A percentile compares a stretch with the other conserved stretches of the same genome.
phyloP scores from a whole-genome alignment of 2,329 filamentous ascomycete genomes.

The Volutella citrinella region DNA sequence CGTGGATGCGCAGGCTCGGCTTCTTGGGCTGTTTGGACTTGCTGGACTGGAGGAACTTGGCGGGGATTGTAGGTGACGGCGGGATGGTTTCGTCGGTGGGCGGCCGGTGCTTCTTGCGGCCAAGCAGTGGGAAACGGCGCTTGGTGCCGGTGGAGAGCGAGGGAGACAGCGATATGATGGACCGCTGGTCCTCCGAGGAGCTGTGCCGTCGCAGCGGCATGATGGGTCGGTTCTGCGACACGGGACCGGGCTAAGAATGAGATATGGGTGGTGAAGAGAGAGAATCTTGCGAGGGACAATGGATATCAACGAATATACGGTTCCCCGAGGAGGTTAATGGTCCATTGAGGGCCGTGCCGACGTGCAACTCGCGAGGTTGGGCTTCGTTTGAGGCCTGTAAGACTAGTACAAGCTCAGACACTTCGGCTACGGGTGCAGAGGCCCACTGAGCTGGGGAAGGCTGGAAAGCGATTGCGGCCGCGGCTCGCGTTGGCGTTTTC shows the following conservation, averaged over 20 bases:
- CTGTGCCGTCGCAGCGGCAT: slow-evolving; percentile 26
- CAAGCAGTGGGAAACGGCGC: slow-evolving; percentile 29
- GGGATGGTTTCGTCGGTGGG: slow-evolving; percentile 18
- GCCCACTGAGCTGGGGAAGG: too few species aligned
- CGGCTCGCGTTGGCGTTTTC: too few species aligned
- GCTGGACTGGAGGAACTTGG: slow-evolving; percentile 1
- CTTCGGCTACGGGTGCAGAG: too few species aligned
- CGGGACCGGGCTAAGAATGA: too few species aligned
- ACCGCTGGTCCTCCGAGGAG: slow-evolving; percentile 22
- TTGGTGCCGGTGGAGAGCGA: slow-evolving; percentile 24
- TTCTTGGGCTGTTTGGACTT: slow-evolving; percentile 16
- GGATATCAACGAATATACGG: too few species aligned
- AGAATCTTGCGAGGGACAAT: too few species aligned
- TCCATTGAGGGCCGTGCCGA: too few species aligned
- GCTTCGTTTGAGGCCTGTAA: too few species aligned
- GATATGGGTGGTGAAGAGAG: slow-evolving; percentile 13
- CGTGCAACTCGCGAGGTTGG: too few species aligned
- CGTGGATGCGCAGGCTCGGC: slow-evolving; percentile 37
- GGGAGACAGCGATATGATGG: slow-evolving; percentile 18
- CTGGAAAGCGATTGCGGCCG: too few species aligned
- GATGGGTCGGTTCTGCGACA: slow-evolving; percentile 10
- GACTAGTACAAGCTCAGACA: too few species aligned
- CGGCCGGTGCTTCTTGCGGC: slow-evolving; percentile 23
- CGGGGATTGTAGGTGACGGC: slow-evolving; percentile 8
- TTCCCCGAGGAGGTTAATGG: too few species aligned